Conservation (phyloP, 129 eudicot genomes). For the Escallonia rubra region DNA sequence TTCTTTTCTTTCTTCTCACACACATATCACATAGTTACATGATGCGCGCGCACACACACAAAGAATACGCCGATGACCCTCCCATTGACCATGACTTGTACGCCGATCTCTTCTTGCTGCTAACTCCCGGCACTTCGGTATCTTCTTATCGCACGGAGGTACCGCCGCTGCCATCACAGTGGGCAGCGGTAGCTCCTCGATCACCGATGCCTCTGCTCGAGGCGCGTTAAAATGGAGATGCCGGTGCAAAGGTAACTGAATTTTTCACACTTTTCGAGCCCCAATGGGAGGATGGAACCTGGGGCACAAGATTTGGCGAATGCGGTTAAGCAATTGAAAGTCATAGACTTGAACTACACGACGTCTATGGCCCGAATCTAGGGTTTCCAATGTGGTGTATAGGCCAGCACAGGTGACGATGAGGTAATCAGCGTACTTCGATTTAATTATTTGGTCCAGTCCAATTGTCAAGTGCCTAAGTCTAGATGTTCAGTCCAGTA, state of each 20-base stretch:
- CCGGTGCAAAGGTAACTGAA: slow-evolving; percentile 14
- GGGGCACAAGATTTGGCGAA: slow-evolving; percentile 26
- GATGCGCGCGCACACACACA: too few species aligned
- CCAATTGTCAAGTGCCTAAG: too few species aligned
- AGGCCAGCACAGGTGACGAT: slow-evolving; percentile 12
- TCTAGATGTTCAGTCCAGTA: too few species aligned
- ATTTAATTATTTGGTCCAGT: too few species aligned
- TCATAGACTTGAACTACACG: slow-evolving; percentile 50
- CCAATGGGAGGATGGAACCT: slow-evolving; percentile 10
- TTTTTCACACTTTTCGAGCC: slow-evolving; percentile 45
- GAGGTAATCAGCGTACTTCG: too few species aligned
- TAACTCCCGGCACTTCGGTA: slow-evolving; percentile 16
- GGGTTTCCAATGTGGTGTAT: slow-evolving; percentile 17
- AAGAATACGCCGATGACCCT: slow-evolving; percentile 29
- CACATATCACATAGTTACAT: too few species aligned
- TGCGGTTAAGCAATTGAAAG: slow-evolving; percentile 30
- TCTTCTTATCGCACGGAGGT: slow-evolving; percentile 5
- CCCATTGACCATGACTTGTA: slow-evolving; percentile 59
- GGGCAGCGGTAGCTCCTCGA: slow-evolving; percentile 22
- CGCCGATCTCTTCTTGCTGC: slow-evolving; percentile 33
- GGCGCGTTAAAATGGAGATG: slow-evolving; percentile 19
- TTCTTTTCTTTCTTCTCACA: too few species aligned
- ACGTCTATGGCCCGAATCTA: slow-evolving; percentile 23
- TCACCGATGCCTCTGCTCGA: slow-evolving; percentile 32
- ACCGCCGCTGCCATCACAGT: background rate